Percentiles rank a stretch among this genome's conserved stretches.
phyloP scores from a whole-genome alignment of 1,139 yeast species.

The Kodamaea sp. region DNA sequence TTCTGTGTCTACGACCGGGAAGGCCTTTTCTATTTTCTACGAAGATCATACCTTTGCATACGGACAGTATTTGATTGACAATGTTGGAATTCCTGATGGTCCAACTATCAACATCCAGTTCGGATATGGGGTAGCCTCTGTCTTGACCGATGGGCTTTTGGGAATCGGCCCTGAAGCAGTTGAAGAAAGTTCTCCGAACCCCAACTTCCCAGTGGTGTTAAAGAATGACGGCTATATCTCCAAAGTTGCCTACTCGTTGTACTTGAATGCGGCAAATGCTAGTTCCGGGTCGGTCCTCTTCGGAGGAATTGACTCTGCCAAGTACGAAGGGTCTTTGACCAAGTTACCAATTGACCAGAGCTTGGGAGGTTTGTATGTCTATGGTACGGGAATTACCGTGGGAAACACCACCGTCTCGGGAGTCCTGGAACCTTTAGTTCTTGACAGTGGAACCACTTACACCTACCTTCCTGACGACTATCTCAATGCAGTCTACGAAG shows the following conservation, averaged over 20 bases:
- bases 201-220: slow-evolving; percentile 10
- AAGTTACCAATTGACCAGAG: no score
- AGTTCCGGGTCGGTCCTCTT: slow-evolving; percentile 51
- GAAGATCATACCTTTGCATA: slow-evolving; percentile 11
- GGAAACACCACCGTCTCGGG: no score
- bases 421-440: not conserved
- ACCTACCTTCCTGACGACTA: slow-evolving; percentile 21
- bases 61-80: slow-evolving; percentile 11
- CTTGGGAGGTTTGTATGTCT: no score
- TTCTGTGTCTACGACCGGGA: slow-evolving; percentile 3
- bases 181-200: slow-evolving; percentile 13
- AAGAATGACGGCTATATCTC: slow-evolving; percentile 6
- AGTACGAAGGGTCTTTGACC: slow-evolving; percentile 29
- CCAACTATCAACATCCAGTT: not conserved
- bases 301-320: slow-evolving; percentile 60
- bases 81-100: slow-evolving; percentile 2
- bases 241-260: slow-evolving; percentile 20
- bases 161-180: slow-evolving; percentile 18
- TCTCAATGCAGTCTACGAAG: slow-evolving; percentile 37
- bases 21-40: slow-evolving; percentile 9
- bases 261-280: slow-evolving; percentile 43
- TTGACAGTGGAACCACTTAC: slow-evolving; percentile 13
- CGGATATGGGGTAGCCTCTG: slow-evolving; percentile 1
- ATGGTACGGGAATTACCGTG: no score
- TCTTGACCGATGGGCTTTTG: slow-evolving; percentile 18